Base-by-base conservation (phyloP, 352 stramenopile species). In the Globisporangium nodosum region DNA sequence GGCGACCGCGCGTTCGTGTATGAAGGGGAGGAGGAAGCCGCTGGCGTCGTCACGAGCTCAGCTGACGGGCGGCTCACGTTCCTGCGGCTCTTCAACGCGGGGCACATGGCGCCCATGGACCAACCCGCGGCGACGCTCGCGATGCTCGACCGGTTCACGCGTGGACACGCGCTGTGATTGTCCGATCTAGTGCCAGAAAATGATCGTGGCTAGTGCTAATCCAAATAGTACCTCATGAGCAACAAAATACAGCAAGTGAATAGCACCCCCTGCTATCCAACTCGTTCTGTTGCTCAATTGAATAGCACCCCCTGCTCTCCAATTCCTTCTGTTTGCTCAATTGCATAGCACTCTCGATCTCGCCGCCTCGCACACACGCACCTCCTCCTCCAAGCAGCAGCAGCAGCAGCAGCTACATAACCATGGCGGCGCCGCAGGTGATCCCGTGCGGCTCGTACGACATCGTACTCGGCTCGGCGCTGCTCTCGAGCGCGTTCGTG, bases 361-460 rank as follows among this genome's bases (percentile, higher is more conserved):
- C 37, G 37, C 37, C 33, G 33, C 33, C 33, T 40, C 37, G 33
- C 33, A 13, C 8, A 39, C 33, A 3, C 33, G 33, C 9, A 39
- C 21, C 42, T 16, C 16, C n/a, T 8, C 42, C 42, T 21, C 16
- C n/a, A 15, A 11, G 11, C 31, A 20, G 3, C 16, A 21, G 47
- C 54, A 48, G 54, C 48, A 66, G 53, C 60, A 66, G 35, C 35
- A 40, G 35, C 37, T 13, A 43, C 33, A 37, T 37, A 6, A 6
- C 33, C 16, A n/a, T 20, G 13, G 40, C 13, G 8, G n/a, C n/a
- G 43, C n/a, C 16, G 30, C 68, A 83, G 61, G 65, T 85, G 45
- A 71, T 92, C 40, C 78, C 80, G 54, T 92, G 83, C 69, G 81
- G 81, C 58, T 79, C 77, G 51, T 90, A 93, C 74, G 77, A 90